Conservation (phyloP, 1,284 basidiomycete genomes). For the Malassezia cuniculi region DNA sequence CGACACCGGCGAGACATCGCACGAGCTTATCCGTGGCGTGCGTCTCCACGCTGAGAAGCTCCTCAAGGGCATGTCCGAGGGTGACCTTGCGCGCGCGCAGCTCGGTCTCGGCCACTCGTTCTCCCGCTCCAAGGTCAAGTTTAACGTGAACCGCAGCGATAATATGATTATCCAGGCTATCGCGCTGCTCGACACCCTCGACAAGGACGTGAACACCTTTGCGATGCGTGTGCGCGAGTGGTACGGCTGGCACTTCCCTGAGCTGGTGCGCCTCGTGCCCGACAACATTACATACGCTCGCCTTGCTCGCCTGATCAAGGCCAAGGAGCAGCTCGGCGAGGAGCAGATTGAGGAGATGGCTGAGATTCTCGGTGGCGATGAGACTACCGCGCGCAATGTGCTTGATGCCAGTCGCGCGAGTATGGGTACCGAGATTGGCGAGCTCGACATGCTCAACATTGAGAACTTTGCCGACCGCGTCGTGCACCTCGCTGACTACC, state of each 20-base stretch:
- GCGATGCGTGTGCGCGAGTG: conserved; percentile 96
- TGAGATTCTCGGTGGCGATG: conserved; percentile 71
- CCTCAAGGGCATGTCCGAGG: conserved; percentile 68
- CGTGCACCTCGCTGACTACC: conserved; percentile 81
- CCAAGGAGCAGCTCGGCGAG: conserved; percentile 59
- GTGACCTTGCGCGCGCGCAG: conserved; percentile 72
- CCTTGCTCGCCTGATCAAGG: conserved; percentile 73
- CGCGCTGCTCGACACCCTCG: conserved; percentile 91
- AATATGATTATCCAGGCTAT: conserved; percentile 99
- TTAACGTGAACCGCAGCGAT: conserved; percentile 98
- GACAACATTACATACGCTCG: conserved; percentile 94
- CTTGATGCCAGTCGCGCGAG: conserved; percentile 84
- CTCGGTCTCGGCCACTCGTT: conserved; percentile 95
- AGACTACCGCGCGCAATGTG: conserved; percentile 77
- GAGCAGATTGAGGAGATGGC: conserved; percentile 66
- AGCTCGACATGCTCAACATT: conserved; percentile 94
- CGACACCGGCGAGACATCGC: conserved; percentile 71
- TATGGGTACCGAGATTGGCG: conserved; percentile 85
- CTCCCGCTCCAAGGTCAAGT: conserved; percentile 85
- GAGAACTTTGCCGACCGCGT: conserved; percentile 81
- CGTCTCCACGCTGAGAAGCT: conserved; percentile 84
- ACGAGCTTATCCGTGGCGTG: conserved; percentile 83
- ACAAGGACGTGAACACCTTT: conserved; percentile 99
- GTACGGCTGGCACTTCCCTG: conserved; percentile 99
- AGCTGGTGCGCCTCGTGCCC: conserved; percentile 82